Evolutionary conservation across 1,139 yeast genomes (phyloP), one percentile per base, ranked within the genome.

Genomic region (Geotrichum aggregatum): DNA sequence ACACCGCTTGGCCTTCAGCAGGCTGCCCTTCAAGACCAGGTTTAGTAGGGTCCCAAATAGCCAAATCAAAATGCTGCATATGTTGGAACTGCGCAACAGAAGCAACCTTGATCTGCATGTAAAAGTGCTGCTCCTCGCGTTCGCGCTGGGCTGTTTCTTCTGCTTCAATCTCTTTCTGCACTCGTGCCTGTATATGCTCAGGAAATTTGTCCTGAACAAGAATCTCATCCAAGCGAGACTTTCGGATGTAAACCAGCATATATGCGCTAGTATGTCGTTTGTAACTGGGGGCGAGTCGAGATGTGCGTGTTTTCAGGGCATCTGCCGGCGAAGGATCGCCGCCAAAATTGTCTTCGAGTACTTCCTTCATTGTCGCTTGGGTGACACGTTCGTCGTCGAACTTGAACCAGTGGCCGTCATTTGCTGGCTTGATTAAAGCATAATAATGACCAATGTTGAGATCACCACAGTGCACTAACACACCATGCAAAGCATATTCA

Each of bases 321-420:
- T 52, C 54, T 4, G 44, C 22, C 1, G 45, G 45, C 4, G 31
- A 21, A 14, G 22, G 79, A 52, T 83, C 81, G 16, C 89, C 88
- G 5, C 99, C 99, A 71, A 82, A 92, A 66, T 92, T 94, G 54
- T 88, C 96, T 47, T 89, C 92, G 63, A 91, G 84, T 0, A 88
- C 98, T 63, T 91, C 96, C 56, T 77, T 77, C 49, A 79, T 76
- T 0, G 96, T 86, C 1, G 87, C 97, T 60, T 82, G 80, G 77
- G 95, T 87, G 38, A 94, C 99, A 56, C 83, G 80, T 63, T 92
- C 98, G 67, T 92, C 99, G 67, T 92, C 98, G 72, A 91, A 92
- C 64, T 92, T 78, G 66, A 79, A 83, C 99, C 98, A 94, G 21
- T 80, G 73, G 52, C 83, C 81, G 41, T 78, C 78, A 8, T 79